Percentiles rank a stretch among this genome's conserved stretches.
Conservation (phyloP, 371 early-diverging fungal genomes). For the Actinomucor elegans region DNA sequence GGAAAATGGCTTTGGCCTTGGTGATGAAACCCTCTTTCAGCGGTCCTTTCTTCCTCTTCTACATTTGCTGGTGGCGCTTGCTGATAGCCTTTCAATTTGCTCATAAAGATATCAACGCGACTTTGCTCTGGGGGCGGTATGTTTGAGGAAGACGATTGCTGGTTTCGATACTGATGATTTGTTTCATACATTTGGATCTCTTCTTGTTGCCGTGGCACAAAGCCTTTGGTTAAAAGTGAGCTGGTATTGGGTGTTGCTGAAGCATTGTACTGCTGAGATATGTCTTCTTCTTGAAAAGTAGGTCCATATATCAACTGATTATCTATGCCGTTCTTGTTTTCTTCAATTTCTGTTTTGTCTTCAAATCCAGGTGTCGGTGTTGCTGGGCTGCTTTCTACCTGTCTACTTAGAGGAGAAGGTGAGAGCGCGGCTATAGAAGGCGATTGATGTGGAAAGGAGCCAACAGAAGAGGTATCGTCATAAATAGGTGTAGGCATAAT, state of each 20-base stretch:
- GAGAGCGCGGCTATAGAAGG: neutral
- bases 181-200: slow-evolving; percentile 1
- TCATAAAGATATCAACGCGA: slow-evolving; percentile 12
- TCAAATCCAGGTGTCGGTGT: neutral
- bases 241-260: neutral
- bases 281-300: slow-evolving; percentile 9
- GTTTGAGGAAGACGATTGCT: neutral
- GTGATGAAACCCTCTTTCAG: neutral
- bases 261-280: neutral
- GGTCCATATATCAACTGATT: slow-evolving; percentile 2
- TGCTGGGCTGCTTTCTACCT: neutral
- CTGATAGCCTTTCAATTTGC: slow-evolving; percentile 5
- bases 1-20: neutral
- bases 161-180: neutral
- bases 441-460: slow-evolving; percentile 1
- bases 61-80: neutral
- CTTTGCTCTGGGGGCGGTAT: slow-evolving; percentile 7
- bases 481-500: slow-evolving; percentile 23
- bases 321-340: no score
- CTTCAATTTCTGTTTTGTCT: neutral
- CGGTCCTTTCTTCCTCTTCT: slow-evolving; percentile 1
- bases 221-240: slow-evolving; percentile 1
- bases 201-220: slow-evolving; percentile 7
- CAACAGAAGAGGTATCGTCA: slow-evolving; percentile 10
- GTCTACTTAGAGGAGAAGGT: neutral